Conservation (phyloP, 129 eudicot genomes). For the Artemisia annua region DNA sequence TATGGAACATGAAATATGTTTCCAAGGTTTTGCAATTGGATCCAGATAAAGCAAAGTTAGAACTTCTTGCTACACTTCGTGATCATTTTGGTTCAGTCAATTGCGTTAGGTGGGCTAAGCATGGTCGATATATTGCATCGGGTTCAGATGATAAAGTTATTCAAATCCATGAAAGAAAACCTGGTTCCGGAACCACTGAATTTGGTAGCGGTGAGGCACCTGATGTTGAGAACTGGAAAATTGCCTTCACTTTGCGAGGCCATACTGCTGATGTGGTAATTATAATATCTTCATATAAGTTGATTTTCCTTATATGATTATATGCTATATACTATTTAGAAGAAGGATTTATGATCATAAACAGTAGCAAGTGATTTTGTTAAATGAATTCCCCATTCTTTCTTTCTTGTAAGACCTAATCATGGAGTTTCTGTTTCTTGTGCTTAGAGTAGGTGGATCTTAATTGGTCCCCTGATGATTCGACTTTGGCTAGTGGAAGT, state of each 20-base stretch:
- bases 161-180: constrained; percentile 87
- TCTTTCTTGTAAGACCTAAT: constrained; percentile 34
- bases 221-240: constrained; percentile 98
- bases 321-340: too few relatives aligned
- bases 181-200: constrained; percentile 97
- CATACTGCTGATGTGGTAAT: constrained; percentile 99
- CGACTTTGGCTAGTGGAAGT: constrained; percentile 93
- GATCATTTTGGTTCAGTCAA: constrained; percentile 99
- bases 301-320: background rate
- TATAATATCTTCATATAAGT: background rate
- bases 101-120: constrained; percentile 99
- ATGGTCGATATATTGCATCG: constrained; percentile 84
- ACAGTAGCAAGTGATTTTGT: too few relatives aligned
- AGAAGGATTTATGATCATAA: too few relatives aligned
- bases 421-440: constrained; percentile 35
- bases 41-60: constrained; percentile 53
- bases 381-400: background rate
- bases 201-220: constrained; percentile 99
- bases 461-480: constrained; percentile 99
- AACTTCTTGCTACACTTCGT: constrained; percentile 91
- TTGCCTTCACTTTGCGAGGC: constrained; percentile 86
- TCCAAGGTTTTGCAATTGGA: constrained; percentile 47
- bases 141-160: constrained; percentile 97
- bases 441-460: constrained; percentile 99
- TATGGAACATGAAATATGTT: constrained; percentile 86